Base-by-base conservation (phyloP, 1,284 basidiomycete genomes). In the Laetiporus sulphureus region DNA sequence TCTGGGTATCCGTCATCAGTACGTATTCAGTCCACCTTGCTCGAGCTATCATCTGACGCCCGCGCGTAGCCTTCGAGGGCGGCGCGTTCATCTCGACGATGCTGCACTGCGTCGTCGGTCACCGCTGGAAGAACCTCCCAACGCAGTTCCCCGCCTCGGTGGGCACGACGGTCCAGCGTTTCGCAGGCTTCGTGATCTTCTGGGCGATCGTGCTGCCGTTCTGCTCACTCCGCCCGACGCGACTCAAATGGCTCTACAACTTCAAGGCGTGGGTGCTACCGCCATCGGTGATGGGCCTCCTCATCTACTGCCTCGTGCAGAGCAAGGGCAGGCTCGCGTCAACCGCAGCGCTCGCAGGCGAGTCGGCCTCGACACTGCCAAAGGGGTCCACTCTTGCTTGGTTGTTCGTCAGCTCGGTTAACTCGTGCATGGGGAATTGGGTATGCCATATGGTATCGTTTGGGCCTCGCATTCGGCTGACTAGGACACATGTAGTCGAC, bases 161-260 rank as follows among this genome's bases (percentile, higher is more conserved):
- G 18, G 65, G 67, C 25, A 67, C 68, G 23, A 71, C 68, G 4
- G 38, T 55, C 3, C 51, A 55, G 37, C 49, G 50, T 2, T 51
- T 55, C 36, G 35, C 53, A 38, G 53, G 49, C 11, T 55, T 51
- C 41, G 38, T 55, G 25, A 40, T 55, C 29, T 53, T 68, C 61
- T 73, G 71, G 70, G 56, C 66, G n/a, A 47, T 63, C 30, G 58
- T 63, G 39, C 54, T 62, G 22, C 71, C 72, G 2, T 67, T 73
- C 55, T 60, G 66, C 45, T 64, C 72, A 36, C 58, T 74, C 31
- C 68, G 69, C 42, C 69, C 70, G 10, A 66, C 65, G 37, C 63
- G 63, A 45, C 60, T 73, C 33, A 60, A 63, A 27, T 68, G 61
- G 60, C 55, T 73, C 2, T 75, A 73, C 60, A 59, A 63, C 33